Conservation (phyloP, 208 protist genomes). For the Porcisia hertigi region DNA sequence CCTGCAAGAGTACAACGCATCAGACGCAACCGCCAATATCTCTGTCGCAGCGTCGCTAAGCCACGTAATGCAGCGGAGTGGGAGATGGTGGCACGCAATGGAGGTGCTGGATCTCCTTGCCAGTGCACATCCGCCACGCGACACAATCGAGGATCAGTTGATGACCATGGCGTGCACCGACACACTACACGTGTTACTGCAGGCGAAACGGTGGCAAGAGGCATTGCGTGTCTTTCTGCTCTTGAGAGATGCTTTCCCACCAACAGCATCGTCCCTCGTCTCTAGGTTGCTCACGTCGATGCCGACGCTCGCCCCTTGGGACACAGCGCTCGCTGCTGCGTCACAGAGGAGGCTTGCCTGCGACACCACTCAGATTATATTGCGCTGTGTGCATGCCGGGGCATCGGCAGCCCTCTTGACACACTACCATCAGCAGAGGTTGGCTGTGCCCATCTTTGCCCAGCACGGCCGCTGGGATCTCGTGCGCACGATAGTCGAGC, state of each 20-base stretch:
- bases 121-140: conserved; percentile 32
- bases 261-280: conserved; percentile 31
- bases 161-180: conserved; percentile 58
- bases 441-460: conserved; percentile 7
- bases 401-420: background rate
- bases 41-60: conserved; percentile 65
- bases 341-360: conserved; percentile 2
- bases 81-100: conserved; percentile 59
- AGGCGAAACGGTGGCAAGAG: conserved; percentile 61
- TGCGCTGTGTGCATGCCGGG: conserved; percentile 20
- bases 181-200: conserved; percentile 51
- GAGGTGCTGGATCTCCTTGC: conserved; percentile 76
- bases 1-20: conserved; percentile 47
- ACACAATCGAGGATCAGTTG: conserved; percentile 43
- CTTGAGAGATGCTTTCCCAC: conserved; percentile 32
- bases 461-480: conserved; percentile 33
- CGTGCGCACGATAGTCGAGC: background rate
- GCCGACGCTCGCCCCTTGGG: conserved; percentile 52
- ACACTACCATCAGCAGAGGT: background rate
- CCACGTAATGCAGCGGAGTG: conserved; percentile 44
- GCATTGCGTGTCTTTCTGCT: conserved; percentile 44
- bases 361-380: background rate
- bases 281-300: conserved; percentile 48
- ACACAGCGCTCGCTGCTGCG: conserved; percentile 24
- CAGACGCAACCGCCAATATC: conserved; percentile 23